phyloP scores from a whole-genome alignment of 148 eudicot species.

The Fagopyrum tataricum region DNA sequence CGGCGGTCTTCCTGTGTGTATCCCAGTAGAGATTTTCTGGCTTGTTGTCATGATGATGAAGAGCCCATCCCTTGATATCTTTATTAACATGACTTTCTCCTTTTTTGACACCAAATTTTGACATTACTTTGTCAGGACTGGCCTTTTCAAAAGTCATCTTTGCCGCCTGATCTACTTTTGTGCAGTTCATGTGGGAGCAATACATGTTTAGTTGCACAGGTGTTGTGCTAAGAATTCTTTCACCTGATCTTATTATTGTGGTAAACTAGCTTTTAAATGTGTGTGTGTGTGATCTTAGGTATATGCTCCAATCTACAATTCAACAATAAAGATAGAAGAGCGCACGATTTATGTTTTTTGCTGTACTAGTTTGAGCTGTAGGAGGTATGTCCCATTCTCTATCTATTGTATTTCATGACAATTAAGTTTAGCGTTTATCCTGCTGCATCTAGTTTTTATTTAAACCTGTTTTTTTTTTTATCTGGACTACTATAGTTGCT shows the following conservation, averaged over 20 bases:
- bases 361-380: slow-evolving; percentile 49
- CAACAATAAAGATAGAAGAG: slow-evolving; percentile 45
- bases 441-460: background rate
- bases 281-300: slow-evolving; percentile 32
- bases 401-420: background rate
- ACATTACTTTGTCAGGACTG: slow-evolving; percentile 44
- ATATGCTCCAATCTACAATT: slow-evolving; percentile 66
- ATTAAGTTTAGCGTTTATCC: background rate
- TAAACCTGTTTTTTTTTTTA: slow-evolving; percentile 6
- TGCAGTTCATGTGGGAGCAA: slow-evolving; percentile 49
- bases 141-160: slow-evolving; percentile 40
- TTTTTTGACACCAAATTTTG: background rate
- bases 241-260: background rate
- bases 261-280: background rate
- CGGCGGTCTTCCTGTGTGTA: slow-evolving; percentile 84
- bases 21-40: background rate
- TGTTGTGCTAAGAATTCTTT: slow-evolving; percentile 16
- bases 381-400: slow-evolving; percentile 29
- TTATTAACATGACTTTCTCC: background rate
- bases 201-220: slow-evolving; percentile 72
- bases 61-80: background rate
- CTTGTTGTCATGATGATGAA: slow-evolving; percentile 5
- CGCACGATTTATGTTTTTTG: slow-evolving; percentile 67
- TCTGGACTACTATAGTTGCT: slow-evolving; percentile 51
- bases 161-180: slow-evolving; percentile 32